A percentile compares a stretch with the other conserved stretches of the same genome.
These are phyloP conservation scores for Bryoerythrophyllum caledonicum DNA, from an alignment of 225 moss, liverwort and hornwort genomes.

Conservation along the genomic window DNA sequence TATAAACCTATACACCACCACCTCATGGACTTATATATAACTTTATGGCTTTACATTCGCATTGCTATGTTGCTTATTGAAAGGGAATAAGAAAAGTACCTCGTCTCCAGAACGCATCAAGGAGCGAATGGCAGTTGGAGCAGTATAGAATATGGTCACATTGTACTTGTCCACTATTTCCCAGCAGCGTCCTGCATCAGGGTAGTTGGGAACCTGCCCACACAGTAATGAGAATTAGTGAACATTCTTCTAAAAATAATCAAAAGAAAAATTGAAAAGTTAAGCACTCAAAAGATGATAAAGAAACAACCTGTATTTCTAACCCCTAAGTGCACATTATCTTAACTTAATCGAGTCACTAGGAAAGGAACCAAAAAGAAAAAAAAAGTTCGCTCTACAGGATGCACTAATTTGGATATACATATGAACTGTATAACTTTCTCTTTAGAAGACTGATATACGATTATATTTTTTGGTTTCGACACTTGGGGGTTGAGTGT, in stretches of 20 bases:
- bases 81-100: conserved; percentile 32
- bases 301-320: not conserved
- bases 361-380: too few species aligned
- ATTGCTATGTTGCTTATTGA: not conserved
- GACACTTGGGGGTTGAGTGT: not conserved
- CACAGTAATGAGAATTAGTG: not conserved
- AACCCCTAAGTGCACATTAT: not conserved
- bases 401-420: too few species aligned
- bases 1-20: too few species aligned
- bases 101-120: conserved; percentile 92
- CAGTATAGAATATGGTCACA: conserved; percentile 90
- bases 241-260: not conserved
- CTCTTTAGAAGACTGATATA: too few species aligned
- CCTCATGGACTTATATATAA: not conserved
- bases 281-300: not conserved
- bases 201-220: conserved; percentile 83
- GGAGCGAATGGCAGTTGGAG: conserved; percentile 88
- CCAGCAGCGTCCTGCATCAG: conserved; percentile 96
- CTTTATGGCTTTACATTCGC: not conserved
- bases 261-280: not conserved
- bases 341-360: too few species aligned
- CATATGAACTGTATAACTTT: too few species aligned
- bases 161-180: conserved; percentile 98
- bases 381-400: too few species aligned
- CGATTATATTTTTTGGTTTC: too few species aligned